Conservation (phyloP, 768 basidiomycete species). For the Hortiboletus flavorubellus region DNA sequence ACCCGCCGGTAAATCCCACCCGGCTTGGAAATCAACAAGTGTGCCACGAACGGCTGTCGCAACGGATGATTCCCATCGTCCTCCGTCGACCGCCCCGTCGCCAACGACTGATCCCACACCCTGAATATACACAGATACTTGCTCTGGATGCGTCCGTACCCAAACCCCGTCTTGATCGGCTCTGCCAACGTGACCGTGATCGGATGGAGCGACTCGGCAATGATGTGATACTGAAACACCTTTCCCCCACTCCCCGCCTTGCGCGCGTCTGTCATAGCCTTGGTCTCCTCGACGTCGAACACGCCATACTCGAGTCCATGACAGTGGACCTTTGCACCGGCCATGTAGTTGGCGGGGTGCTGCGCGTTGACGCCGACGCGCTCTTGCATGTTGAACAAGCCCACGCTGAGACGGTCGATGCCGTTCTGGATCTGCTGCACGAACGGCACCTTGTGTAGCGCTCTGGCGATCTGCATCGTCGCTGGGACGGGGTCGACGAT, state of each 20-base stretch:
- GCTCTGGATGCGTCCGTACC: slow-evolving; percentile 13
- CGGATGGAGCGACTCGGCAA: slow-evolving; percentile 17
- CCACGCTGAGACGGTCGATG: slow-evolving; percentile 12
- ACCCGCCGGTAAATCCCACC: slow-evolving; percentile 19
- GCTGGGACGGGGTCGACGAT: slow-evolving; percentile 15
- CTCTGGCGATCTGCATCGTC: slow-evolving; percentile 7
- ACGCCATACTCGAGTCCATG: slow-evolving; percentile 21
- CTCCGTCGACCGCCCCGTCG: slow-evolving; percentile 2
- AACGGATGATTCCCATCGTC: slow-evolving; percentile 14
- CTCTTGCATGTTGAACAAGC: slow-evolving; percentile 19
- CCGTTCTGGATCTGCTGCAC: slow-evolving; percentile 12
- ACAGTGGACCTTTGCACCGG: slow-evolving; percentile 19
- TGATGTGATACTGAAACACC: slow-evolving; percentile 16
- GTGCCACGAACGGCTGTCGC: slow-evolving; percentile 20
- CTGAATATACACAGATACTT: slow-evolving; percentile 18
- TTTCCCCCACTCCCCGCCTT: background rate
- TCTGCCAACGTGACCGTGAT: slow-evolving; percentile 20
- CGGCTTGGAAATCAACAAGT: slow-evolving; percentile 13
- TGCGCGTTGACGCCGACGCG: slow-evolving; percentile 18
- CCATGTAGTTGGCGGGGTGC: slow-evolving; percentile 20
- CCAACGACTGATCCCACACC: slow-evolving; percentile 21
- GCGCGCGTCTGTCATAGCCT: slow-evolving; percentile 9
- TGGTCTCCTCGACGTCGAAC: slow-evolving; percentile 15
- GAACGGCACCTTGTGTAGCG: slow-evolving; percentile 10
- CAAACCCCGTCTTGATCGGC: slow-evolving; percentile 19